Evolutionary conservation across 768 basidiomycete genomes (phyloP), one percentile per base, ranked within the genome.

Genomic region (Auriscalpium microsporum): DNA sequence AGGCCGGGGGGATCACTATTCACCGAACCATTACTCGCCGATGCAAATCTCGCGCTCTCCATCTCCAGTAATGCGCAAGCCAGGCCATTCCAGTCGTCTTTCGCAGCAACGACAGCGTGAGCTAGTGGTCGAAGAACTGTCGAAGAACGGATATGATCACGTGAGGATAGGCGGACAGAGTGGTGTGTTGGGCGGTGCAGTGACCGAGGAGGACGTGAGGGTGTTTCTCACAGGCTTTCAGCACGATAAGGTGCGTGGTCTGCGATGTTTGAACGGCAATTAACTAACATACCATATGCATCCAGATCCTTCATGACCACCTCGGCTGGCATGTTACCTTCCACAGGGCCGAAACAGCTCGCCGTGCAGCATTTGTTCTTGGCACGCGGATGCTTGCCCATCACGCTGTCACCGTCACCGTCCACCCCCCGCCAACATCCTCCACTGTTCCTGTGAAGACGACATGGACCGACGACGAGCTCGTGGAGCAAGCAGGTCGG

Each of bases 281-380:
- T 0, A 28, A 28, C 28, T 28, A 4, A 28, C 28, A 5, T 7
- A 28, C 5, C 4, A 0, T 28, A 7, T 28, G 28, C 28, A 28
- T n/a, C 36, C 55, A 90, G 87, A 76, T 94, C 28, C 72, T 92
- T 2, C 79, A 81, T 58, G 87, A 88, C 66, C 77, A 79, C 50
- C 69, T 72, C 2, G 87, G 84, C 10, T 86, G 90, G 76, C 94
- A 93, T 65, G 78, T 94, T 59, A 87, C 91, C 4, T 97, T 96
- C 67, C 64, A 72, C 17, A 79, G 81, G 4, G 65, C 74, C 2
- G 80, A 80, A 53, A 67, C 78, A 0, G 93, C 93, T 0, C 74
- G 82, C 7, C 75, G 85, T 3, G 88, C 90, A 0, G 76, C 77
- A 9, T 78, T 80, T 60, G 83, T 90, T 3, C 78, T 94, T 37